A percentile compares a stretch with the other conserved stretches of the same genome.
These are phyloP conservation scores for Salvia rosmarinus DNA, from an alignment of 257 asterid genomes.

Conservation along the genomic window DNA sequence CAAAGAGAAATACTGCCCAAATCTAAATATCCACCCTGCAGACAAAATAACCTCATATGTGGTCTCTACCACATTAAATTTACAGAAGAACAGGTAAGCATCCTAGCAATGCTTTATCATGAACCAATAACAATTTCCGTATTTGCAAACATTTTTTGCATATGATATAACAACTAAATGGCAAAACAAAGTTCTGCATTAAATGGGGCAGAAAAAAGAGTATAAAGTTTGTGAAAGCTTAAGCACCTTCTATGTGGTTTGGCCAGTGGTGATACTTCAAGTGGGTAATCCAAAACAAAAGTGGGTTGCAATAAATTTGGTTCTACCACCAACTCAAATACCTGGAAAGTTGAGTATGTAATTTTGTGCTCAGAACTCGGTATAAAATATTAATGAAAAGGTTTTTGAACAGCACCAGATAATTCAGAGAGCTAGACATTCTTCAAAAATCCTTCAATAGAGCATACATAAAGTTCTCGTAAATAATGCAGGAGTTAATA, in stretches of 20 bases:
- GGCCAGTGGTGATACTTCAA: conserved; percentile 96
- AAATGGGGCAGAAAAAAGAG: conserved; percentile 16
- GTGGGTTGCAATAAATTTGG: conserved; percentile 89
- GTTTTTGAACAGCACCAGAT: background rate
- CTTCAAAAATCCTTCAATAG: conserved; percentile 1
- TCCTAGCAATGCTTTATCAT: background rate
- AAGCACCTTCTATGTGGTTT: conserved; percentile 92
- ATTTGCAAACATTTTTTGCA: background rate
- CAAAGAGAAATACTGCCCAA: background rate
- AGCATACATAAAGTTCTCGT: background rate
- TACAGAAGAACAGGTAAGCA: background rate
- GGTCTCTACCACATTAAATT: background rate
- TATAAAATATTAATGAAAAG: background rate
- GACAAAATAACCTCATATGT: background rate
- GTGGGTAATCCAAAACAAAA: conserved; percentile 93
- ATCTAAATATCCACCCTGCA: background rate
- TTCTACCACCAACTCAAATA: conserved; percentile 82
- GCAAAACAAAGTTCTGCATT: background rate
- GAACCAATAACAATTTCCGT: background rate
- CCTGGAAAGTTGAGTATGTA: conserved; percentile 46
- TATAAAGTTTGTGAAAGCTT: background rate
- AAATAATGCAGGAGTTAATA: background rate
- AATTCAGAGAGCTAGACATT: conserved; percentile 11
- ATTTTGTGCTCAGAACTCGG: conserved; percentile 19
- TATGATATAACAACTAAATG: background rate